Evolutionary conservation across 148 eudicot genomes (phyloP), one percentile per base, ranked within the genome.

Genomic region (Simmondsia chinensis): DNA sequence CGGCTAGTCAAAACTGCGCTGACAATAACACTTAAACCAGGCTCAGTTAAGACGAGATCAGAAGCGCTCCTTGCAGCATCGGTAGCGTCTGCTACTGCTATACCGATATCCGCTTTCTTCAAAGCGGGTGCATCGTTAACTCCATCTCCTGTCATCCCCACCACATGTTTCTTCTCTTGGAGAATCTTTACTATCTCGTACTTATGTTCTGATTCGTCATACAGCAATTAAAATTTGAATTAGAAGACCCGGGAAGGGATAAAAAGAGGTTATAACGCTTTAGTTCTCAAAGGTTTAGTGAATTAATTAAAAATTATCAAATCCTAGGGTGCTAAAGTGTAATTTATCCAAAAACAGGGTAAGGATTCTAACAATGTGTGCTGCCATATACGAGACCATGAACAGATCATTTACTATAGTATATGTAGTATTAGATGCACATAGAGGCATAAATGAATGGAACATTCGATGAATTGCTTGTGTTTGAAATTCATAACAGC

Each of bases 131-230:
- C 87, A 38, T 80, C 87, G 30, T 80, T 75, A 9, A 75, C 87
- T 39, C 87, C 82, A 63, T 80, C 87, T 33, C 87, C 87, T 0
- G 82, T 80, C 82, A 80, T 80, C 47, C 87, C 87, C 24, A 70
- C 76, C 24, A 75, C 50, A 43, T 75, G 87, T 53, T 72, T 72
- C 64, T 75, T 80, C 43, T 72, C 71, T 75, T 80, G 79, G 23
- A 80, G 69, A 50, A 80, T 73, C 59, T 69, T 76, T 54, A 75
- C 79, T 13, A 80, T 80, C 41, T 75, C 82, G 5, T 80, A 80
- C 63, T 80, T 80, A 32, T 80, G 79, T 54, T 75, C 79, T 72
- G 74, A 19, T 48, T n/a, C 57, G 14, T 37, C 24, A 43, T 35
- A 32, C 4, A 24, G 10, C 1, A 53, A 33, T 17, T 32, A 40